These are phyloP conservation scores for Cyphellophora europaea DNA, from an alignment of 2,329 filamentous ascomycete genomes.

Conservation along the genomic window DNA sequence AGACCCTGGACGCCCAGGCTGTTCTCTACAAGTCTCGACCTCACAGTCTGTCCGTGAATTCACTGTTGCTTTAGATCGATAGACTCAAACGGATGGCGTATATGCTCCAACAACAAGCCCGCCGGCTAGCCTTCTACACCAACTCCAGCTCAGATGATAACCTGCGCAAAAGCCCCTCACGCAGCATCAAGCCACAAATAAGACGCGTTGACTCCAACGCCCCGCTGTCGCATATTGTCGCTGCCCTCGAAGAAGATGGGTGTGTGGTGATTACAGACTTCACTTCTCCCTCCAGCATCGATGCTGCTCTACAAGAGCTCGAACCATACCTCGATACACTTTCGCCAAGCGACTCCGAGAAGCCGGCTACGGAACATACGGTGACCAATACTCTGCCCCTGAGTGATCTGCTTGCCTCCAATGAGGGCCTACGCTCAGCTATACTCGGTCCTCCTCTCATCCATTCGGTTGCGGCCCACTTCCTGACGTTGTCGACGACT, in stretches of 20 bases:
- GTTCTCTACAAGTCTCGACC: no score
- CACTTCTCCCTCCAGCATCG: constrained; percentile 20
- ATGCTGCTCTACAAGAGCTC: constrained; percentile 21
- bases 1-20: no score
- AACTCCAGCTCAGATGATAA: not conserved
- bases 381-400: not conserved
- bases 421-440: not conserved
- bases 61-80: no score
- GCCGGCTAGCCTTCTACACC: not conserved
- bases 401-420: no score
- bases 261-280: constrained; percentile 26
- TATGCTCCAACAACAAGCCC: not conserved
- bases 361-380: not conserved
- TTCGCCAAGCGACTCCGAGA: not conserved
- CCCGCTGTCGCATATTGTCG: constrained; percentile 20
- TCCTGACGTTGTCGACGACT: constrained; percentile 26
- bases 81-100: no score
- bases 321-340: constrained; percentile 20
- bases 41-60: no score
- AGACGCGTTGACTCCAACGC: constrained; percentile 1
- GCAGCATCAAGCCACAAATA: not conserved
- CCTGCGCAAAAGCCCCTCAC: not conserved
- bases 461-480: constrained; percentile 22
- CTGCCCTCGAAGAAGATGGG: constrained; percentile 25
- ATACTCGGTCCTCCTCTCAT: not conserved